Evolutionary conservation across 768 basidiomycete genomes (phyloP), one percentile per base, ranked within the genome.

Genomic region (Terana coerulea): DNA sequence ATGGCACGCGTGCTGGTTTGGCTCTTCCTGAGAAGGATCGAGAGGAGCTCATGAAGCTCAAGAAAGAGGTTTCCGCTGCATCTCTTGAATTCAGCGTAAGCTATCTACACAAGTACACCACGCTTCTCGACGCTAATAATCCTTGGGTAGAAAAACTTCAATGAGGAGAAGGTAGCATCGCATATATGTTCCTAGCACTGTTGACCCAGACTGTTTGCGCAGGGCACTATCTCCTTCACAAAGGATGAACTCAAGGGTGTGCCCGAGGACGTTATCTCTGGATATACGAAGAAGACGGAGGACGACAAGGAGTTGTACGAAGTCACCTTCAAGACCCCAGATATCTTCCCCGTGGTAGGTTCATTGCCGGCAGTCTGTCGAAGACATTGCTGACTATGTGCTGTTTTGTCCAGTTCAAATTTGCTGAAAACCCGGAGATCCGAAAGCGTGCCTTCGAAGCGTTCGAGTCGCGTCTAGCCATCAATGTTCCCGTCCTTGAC

Each of bases 271-370:
- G 88, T 93, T 19, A 62, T 92, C 21, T 84, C 83, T 17, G 91
- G 91, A 6, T 94, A 84, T 63, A 74, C 74, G 24, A 87, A 85
- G 61, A 80, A 79, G 37, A 78, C 73, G 0, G 82, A 83, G 52
- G 80, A 70, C 28, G 74, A 65, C 56, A 74, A 76, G 43, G 84
- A 79, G 47, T 66, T 84, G 9, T 88, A 82, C 66, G 83, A 86
- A 40, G 78, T 88, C 31, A 88, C 89, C 0, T 89, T 78, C 75
- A 91, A 88, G 69, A 88, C 87, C 0, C 88, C 88, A 1, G 89
- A 91, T 59, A 86, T 90, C 58, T 80, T 84, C 69, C 89, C 89
- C 0, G 37, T 92, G 43, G 89, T 88, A 60, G 50, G 80, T 68
- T n/a, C n/a, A n/a, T n/a, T n/a, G n/a, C n/a, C n/a, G n/a, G n/a